Percentiles rank a stretch among this genome's conserved stretches.
Evolutionary conservation across 1,284 basidiomycete genomes (phyloP).

Genomic region (Tilletia caries): DNA sequence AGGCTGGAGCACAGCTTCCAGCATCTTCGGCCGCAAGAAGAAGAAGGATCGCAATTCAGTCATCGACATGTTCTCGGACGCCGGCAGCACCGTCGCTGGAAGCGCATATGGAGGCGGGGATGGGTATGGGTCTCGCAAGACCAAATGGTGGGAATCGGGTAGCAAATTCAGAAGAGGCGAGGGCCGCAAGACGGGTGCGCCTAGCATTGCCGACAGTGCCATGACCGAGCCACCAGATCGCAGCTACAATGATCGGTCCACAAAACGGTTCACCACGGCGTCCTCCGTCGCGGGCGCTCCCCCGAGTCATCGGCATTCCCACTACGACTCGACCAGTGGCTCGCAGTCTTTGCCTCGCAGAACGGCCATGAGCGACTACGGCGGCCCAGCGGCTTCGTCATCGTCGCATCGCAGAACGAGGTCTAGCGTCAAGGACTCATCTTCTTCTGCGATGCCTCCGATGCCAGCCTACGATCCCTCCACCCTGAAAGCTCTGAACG

Average conservation of each 20-base stretch:
- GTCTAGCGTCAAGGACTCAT: constrained; percentile 21
- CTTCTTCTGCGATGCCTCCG: constrained; percentile 24
- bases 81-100: constrained; percentile 25
- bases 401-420: not conserved
- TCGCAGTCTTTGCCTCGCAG: not conserved
- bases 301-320: not conserved
- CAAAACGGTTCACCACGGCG: not conserved
- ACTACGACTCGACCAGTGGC: constrained; percentile 21
- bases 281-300: not conserved
- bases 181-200: constrained; percentile 25
- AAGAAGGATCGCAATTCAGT: constrained; percentile 27
- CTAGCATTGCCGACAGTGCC: constrained; percentile 40
- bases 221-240: constrained; percentile 37
- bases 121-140: constrained; percentile 23
- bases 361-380: constrained; percentile 29
- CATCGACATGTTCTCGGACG: constrained; percentile 30
- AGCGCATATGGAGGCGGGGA: constrained; percentile 20
- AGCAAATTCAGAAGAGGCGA: constrained; percentile 25
- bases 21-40: constrained; percentile 31
- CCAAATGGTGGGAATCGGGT: constrained; percentile 40
- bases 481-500: constrained; percentile 21
- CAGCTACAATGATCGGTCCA: constrained; percentile 19
- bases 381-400: constrained; percentile 14
- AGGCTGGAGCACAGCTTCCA: constrained; percentile 29
- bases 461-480: constrained; percentile 21